Evolutionary conservation across 164 flowering plant genomes (phyloP), one percentile per base, ranked within the genome.

Genomic region (Tetracentron sinense): DNA sequence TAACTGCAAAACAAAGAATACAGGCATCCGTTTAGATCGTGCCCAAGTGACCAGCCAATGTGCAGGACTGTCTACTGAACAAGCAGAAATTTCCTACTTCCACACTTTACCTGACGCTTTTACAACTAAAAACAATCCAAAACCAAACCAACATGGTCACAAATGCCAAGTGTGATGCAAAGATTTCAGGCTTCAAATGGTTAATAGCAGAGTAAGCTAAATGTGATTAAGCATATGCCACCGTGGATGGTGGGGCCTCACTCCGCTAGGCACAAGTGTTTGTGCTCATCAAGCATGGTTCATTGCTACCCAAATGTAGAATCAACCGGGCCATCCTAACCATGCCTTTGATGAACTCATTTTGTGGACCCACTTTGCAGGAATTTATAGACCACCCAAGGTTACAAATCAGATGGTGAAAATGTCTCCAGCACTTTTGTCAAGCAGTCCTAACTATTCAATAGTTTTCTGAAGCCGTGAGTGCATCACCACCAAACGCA

Each of bases 1-100:
- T 53, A 79, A 35, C 79, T 79, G 74, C 65, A 65, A 29, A 57
- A 47, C 22, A 49, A 15, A 58, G 8, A 58, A 19, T 23, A 48
- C 7, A 30, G 20, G 26, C 1, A 46, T 14, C 29, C 31, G 4
- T 35, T 50, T 21, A 27, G 59, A 21, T 42, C 22, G 4, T 17
- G 7, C 20, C 27, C n/a, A 52, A 14, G 35, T 58, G 3, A 15
- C 12, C 6, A 52, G 6, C 14, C 6, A 26, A 19, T 57, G 42
- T 20, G 7, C 20, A 49, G 52, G 25, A 49, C 21, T 21, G 16
- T 42, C 17, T 42, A 17, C 17, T 42, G n/a, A 14, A 42, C 47
- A 12, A 10, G 47, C 47, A 42, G 15, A 20, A 25, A 49, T 49
- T 2, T 4, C 7, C 7, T 8, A 49, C 53, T 25, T n/a, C n/a